A percentile compares a stretch with the other conserved stretches of the same genome.
phyloP scores from a whole-genome alignment of 2,329 filamentous ascomycete species.

The Cladosporium sp. region DNA sequence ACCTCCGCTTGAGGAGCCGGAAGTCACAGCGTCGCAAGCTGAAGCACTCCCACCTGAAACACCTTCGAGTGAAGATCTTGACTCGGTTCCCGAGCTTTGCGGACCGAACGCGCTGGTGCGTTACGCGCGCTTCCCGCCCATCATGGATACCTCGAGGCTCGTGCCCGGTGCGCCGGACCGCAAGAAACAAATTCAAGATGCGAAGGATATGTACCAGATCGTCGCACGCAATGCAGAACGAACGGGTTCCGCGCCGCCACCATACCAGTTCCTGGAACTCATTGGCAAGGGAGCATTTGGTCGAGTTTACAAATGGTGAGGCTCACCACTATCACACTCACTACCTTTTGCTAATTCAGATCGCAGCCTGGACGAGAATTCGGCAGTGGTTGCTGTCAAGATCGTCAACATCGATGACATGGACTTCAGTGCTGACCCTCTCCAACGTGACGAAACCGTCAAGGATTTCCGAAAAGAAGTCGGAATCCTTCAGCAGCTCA shows the following conservation, averaged over 20 bases:
- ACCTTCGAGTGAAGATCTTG: neutral
- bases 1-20: neutral
- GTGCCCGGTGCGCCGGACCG: slow-evolving; percentile 42
- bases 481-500: slow-evolving; percentile 68
- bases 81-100: neutral
- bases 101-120: neutral
- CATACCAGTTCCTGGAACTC: slow-evolving; percentile 68
- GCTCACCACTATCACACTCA: neutral
- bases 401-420: slow-evolving; percentile 82
- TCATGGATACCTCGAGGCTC: slow-evolving; percentile 18
- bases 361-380: slow-evolving; percentile 21
- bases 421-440: slow-evolving; percentile 55
- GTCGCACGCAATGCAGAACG: slow-evolving; percentile 64
- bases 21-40: neutral
- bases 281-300: slow-evolving; percentile 76
- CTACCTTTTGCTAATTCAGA: neutral
- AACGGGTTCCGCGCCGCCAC: slow-evolving; percentile 60
- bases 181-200: slow-evolving; percentile 66
- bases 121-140: neutral
- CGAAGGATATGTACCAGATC: slow-evolving; percentile 66
- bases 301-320: slow-evolving; percentile 67
- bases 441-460: slow-evolving; percentile 65
- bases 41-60: neutral
- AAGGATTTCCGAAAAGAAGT: slow-evolving; percentile 62
- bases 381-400: slow-evolving; percentile 69